Percentiles rank a stretch among this genome's conserved stretches.
phyloP scores from a whole-genome alignment of 768 basidiomycete genomes.

The Filobasidium wieringae region DNA sequence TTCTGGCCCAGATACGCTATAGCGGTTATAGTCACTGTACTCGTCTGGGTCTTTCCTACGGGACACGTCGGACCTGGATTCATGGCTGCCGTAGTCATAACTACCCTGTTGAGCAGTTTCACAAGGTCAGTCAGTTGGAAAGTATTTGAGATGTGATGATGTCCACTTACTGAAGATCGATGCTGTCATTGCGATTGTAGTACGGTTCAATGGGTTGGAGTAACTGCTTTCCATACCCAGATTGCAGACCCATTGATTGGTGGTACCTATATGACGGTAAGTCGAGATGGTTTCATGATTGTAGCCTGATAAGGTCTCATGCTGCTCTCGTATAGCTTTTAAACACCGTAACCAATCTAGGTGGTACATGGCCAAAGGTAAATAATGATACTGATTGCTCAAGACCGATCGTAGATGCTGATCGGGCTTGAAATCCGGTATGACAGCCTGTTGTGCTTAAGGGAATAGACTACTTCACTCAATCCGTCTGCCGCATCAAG shows the following conservation, averaged over 20 bases:
- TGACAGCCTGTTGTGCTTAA: constrained; percentile 90
- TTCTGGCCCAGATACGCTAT: constrained; percentile 79
- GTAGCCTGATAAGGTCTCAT: constrained; percentile 1
- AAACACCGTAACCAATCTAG: constrained; percentile 85
- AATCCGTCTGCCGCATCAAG: constrained; percentile 67
- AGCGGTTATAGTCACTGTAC: constrained; percentile 56
- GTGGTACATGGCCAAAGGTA: constrained; percentile 81
- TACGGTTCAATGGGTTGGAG: constrained; percentile 97
- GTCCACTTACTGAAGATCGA: background rate
- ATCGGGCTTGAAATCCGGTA: no score
- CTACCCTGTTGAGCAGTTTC: constrained; percentile 74
- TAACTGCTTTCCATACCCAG: constrained; percentile 95
- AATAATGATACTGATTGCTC: no score
- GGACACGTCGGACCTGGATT: constrained; percentile 44
- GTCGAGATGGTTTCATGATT: constrained; percentile 28
- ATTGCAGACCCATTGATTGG: constrained; percentile 94
- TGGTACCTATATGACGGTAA: constrained; percentile 97
- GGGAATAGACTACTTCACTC: constrained; percentile 81
- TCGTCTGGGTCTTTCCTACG: constrained; percentile 73
- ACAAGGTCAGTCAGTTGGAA: constrained; percentile 53
- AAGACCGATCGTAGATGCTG: no score
- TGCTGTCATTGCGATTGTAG: no score
- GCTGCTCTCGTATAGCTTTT: constrained; percentile 50
- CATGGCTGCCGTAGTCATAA: constrained; percentile 65
- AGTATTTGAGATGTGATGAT: background rate